Conservation (phyloP, 2,329 filamentous ascomycete species). For the Pyricularia pennisetigena region DNA sequence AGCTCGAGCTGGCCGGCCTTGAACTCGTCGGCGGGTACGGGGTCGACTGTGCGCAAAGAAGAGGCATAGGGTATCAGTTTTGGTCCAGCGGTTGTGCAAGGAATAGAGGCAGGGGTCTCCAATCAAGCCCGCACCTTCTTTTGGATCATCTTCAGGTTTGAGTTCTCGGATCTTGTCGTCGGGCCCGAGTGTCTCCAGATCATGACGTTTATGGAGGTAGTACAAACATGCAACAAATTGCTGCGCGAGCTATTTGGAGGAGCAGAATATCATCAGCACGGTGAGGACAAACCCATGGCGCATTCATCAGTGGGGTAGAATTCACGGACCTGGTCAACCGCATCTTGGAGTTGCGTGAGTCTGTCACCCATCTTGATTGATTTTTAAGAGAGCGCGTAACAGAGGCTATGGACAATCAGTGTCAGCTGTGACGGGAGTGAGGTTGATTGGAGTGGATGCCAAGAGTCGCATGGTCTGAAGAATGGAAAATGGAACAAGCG, state of each 20-base stretch:
- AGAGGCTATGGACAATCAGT: not conserved
- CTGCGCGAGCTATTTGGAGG: conserved; percentile 44
- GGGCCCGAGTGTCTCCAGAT: conserved; percentile 47
- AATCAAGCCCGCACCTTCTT: conserved; percentile 30
- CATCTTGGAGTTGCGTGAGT: conserved; percentile 76
- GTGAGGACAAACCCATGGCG: not conserved
- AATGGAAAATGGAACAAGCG: not conserved
- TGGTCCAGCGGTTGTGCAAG: not conserved
- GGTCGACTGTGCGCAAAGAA: conserved; percentile 36
- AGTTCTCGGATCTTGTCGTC: conserved; percentile 49
- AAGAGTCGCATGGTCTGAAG: not conserved
- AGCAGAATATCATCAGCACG: not conserved
- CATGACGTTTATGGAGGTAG: conserved; percentile 59
- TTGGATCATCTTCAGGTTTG: conserved; percentile 41
- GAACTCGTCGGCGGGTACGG: conserved; percentile 55
- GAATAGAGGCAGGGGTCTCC: not conserved
- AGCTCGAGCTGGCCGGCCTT: conserved; percentile 60
- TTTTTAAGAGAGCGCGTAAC: conserved; percentile 8
- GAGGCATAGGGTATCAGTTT: not conserved
- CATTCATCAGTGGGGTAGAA: conserved; percentile 4
- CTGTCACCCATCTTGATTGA: conserved; percentile 54
- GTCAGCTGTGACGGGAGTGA: not conserved
- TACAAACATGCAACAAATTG: conserved; percentile 60
- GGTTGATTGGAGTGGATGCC: not conserved
- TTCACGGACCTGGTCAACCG: conserved; percentile 61